Percentiles rank a stretch among this genome's conserved stretches.
Conservation (phyloP, 495 filamentous ascomycete genomes). For the Pyronema omphalodes region DNA sequence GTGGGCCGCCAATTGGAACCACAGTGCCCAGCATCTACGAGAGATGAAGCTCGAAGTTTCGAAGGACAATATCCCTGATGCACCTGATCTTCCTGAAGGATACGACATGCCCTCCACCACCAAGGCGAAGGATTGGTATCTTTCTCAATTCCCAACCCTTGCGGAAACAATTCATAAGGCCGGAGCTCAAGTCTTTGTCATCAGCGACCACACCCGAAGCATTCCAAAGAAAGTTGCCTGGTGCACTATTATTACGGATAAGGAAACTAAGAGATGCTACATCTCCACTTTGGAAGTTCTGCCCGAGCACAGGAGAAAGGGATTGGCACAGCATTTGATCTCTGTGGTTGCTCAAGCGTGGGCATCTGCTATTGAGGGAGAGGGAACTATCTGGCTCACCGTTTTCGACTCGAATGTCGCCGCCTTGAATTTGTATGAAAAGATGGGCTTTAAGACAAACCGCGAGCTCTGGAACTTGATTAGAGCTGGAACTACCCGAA, state of each 20-base stretch:
- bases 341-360: conserved; percentile 1
- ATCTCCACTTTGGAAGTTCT: conserved; percentile 9
- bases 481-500: not conserved
- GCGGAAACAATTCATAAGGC: not conserved
- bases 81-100: not conserved
- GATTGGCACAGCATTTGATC: conserved; percentile 7
- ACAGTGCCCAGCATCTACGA: conserved; percentile 2
- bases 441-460: conserved; percentile 8
- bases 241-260: conserved; percentile 4
- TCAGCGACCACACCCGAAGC: not conserved
- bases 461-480: conserved; percentile 11
- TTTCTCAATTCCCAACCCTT: not conserved
- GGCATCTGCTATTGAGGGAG: not conserved
- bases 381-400: conserved; percentile 13
- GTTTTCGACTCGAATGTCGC: conserved; percentile 11
- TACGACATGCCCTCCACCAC: not conserved
- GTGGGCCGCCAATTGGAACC: conserved; percentile 1
- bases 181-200: not conserved
- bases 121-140: not conserved
- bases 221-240: not conserved
- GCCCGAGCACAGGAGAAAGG: conserved; percentile 1
- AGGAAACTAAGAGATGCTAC: conserved; percentile 3
- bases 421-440: conserved; percentile 11
- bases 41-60: conserved; percentile 9
- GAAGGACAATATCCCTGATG: not conserved